These are phyloP conservation scores for Raphanus sativus DNA, from an alignment of 345 rosid species.

Conservation along the genomic window DNA sequence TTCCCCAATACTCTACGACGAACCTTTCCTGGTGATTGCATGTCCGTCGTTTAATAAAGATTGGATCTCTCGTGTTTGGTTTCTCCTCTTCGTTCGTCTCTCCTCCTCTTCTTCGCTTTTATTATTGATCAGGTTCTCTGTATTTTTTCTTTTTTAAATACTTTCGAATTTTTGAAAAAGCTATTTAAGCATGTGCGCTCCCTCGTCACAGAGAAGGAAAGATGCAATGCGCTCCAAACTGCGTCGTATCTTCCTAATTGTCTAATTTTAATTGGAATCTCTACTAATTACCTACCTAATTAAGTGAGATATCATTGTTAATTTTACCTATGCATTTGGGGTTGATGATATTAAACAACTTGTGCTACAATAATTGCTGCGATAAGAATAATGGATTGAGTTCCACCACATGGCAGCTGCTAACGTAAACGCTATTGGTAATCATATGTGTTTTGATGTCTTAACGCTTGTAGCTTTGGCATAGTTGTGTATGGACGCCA, in stretches of 20 bases:
- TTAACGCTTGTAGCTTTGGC: neutral
- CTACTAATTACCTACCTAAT: neutral
- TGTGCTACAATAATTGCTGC: neutral
- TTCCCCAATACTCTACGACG: constrained; percentile 43
- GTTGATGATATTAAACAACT: neutral
- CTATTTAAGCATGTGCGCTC: neutral
- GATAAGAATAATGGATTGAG: neutral
- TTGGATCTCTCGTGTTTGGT: constrained; percentile 13
- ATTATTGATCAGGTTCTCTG: neutral
- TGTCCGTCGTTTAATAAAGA: constrained; percentile 13
- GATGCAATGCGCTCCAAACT: neutral
- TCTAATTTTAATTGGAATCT: neutral
- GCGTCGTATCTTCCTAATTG: neutral
- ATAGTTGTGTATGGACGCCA: neutral
- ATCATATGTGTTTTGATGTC: constrained; percentile 15
- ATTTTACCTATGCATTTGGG: neutral
- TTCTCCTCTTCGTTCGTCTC: neutral
- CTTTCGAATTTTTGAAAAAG: constrained; percentile 19
- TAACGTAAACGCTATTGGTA: constrained; percentile 10
- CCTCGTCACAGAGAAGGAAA: neutral
- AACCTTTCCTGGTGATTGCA: constrained; percentile 27
- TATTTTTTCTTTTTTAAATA: neutral
- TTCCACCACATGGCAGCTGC: neutral
- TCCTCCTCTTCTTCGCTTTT: neutral
- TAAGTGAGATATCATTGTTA: neutral